Base-by-base conservation (phyloP, 441 rosid genomes). In the Kokia cookei region DNA sequence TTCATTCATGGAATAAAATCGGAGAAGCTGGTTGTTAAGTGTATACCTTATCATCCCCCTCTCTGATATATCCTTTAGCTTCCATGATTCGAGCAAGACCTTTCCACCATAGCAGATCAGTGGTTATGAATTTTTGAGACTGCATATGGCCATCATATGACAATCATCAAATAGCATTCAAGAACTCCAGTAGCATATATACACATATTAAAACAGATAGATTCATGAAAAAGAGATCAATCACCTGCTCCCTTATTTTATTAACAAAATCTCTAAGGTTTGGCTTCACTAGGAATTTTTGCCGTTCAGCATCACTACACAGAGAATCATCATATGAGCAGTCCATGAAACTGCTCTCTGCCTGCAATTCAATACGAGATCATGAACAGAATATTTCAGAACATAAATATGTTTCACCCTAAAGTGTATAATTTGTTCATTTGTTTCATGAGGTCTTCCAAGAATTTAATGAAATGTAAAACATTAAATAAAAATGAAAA, bases 31-130 rank as follows among this genome's bases (percentile, higher is more conserved):
- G 51, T 17, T 35, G 19, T 65, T 24, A 14, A 53, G 57, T 13
- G 54, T 24, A 69, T 84, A 92, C 97, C 93, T 86, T 84, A 76
- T 75, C 80, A 76, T 87, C 86, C 13, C 88, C 81, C 77, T 94
- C 93, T 80, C 81, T 82, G 80, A 92, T 88, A 84, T 82, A 94
- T 51, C 94, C 96, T 81, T 85, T 80, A 51, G 73, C 78, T 87
- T 92, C 97, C 90, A 94, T 73, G 67, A 89, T 83, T 69, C 97
- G 93, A 65, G 92, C 91, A 78, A 94, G 91, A 78, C 98, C 97
- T 81, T 70, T 90, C 97, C 97, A 94, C 97, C 98, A 94, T 53
- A 90, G 65, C 62, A 72, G 77, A 82, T 91, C 90, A 47, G 75
- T 87, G 58, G 87, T 85, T 76, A 78, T 75, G 79, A 81, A 88